Evolutionary conservation across 495 filamentous ascomycete genomes (phyloP), one percentile per base, ranked within the genome.

Genomic region (Achaetomiella virescens): DNA sequence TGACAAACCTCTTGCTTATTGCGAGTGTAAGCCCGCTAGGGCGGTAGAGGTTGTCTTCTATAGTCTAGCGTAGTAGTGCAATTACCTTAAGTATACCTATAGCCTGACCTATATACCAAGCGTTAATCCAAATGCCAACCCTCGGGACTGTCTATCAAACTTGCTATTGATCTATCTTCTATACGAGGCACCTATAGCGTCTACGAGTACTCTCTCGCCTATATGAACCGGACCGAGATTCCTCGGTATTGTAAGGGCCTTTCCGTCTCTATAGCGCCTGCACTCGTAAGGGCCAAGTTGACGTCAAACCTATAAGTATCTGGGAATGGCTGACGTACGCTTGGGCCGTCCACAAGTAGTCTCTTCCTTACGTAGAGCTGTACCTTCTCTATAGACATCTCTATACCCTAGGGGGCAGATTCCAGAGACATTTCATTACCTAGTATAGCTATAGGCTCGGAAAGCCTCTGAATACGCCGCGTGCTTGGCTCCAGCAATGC

Each of bases 151-250:
- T n/a, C 22, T n/a, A 35, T 56, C 42, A 48, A 56, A 49, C 54
- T 56, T 24, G 35, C 35, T 24, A 35, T 49, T 56, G 29, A n/a
- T 9, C 54, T 56, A 35, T 17, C 45, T 56, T 56, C 33, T 42
- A 31, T 55, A 15, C 52, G 31, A 55, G 52, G 52, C 17, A 55
- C 43, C 52, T 17, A 55, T 55, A 15, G 44, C 33, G 25, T 56
- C 54, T 43, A 48, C 17, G 22, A 49, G 33, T 17, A 49, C 45
- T 56, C 45, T 56, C 45, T 56, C 35, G 44, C 42, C 44, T 29
- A 56, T 29, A 56, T 56, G 42, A 56, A 56, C 25, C 45, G 45
- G 22, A 56, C 36, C 37, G 54, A 56, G 46, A 56, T 56, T 48
- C 37, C 37, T 56, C 45, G 45, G 54, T 56, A 38, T 49, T 15